Conservation (phyloP, 768 basidiomycete genomes). For the Lentinula sp. region DNA sequence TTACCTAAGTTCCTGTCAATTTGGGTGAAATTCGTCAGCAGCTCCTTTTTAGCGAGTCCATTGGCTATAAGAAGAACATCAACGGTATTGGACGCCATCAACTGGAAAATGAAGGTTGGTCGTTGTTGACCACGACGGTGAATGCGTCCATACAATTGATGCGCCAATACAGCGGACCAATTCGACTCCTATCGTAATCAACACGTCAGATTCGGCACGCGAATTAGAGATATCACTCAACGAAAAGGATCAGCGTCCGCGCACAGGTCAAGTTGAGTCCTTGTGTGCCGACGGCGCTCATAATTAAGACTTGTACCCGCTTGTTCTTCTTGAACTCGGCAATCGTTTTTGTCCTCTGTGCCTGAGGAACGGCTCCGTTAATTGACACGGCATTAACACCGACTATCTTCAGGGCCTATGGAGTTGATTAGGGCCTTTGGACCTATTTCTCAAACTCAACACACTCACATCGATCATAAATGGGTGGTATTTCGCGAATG, state of each 20-base stretch:
- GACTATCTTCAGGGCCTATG: no score
- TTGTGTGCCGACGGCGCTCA: neutral
- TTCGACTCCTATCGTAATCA: neutral
- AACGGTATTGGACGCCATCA: neutral
- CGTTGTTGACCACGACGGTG: neutral
- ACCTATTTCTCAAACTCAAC: neutral
- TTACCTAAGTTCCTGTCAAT: neutral
- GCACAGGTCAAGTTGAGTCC: conserved; percentile 6
- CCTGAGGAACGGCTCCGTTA: neutral
- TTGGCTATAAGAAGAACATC: conserved; percentile 2
- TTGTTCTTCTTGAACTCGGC: neutral
- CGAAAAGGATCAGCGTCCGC: neutral
- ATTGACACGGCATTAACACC: neutral
- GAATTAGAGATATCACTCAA: neutral
- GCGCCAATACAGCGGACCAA: neutral
- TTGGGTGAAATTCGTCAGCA: neutral
- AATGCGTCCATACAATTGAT: conserved; percentile 1
- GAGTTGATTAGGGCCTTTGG: no score
- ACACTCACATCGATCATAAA: neutral
- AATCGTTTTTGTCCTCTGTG: neutral
- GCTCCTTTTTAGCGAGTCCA: neutral
- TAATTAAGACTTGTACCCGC: neutral
- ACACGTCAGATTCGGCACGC: no score
- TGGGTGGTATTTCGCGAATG: neutral
- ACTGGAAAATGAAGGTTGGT: neutral